Evolutionary conservation across 352 stramenopile genomes (phyloP), one percentile per base, ranked within the genome.

Genomic region (Thalassiosira delicatula): DNA sequence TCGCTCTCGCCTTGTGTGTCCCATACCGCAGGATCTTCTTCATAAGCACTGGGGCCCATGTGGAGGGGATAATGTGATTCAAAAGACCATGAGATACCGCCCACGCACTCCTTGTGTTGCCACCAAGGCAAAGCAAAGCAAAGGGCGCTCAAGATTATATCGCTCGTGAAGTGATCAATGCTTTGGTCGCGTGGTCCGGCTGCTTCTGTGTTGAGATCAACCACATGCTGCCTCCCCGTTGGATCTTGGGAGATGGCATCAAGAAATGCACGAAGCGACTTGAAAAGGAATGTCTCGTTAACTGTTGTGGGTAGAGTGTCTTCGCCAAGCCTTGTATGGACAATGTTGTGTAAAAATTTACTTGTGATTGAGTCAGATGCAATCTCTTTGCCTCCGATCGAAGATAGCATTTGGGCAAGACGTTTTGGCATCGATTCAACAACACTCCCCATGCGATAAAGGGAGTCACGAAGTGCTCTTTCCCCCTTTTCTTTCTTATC

Each of bases 201-300:
- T 23, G 7, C 2, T 21, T 66, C 23, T 5, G 29, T n/a, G 19
- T 66, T 66, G 57, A 66, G 57, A n/a, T 66, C 57, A 44, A 66
- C 57, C 7, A 66, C 29, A 40, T 66, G 29, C 19, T 66, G 57
- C 29, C 57, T 66, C 25, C 40, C 29, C n/a, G 5, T 32, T 27
- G 57, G 57, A 19, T 66, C 44, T 42, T 14, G 7, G 29, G 3
- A 12, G 29, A 66, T n/a, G 9, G 57, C 57, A 49, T 32, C 32
- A 33, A 19, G 32, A 19, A 66, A 66, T 46, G 40, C 57, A 44
- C 44, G 32, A 19, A 66, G n/a, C 0, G 57, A 66, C 57, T 40
- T 66, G 57, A 42, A 42, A 40, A 66, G 29, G 29, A 66, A 49
- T 44, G 57, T 42, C 11, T 66, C n/a, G n/a, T n/a, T n/a, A n/a